These are phyloP conservation scores for Hymenoscyphus infarciens DNA, from an alignment of 2,329 filamentous ascomycete species.

Conservation along the genomic window DNA sequence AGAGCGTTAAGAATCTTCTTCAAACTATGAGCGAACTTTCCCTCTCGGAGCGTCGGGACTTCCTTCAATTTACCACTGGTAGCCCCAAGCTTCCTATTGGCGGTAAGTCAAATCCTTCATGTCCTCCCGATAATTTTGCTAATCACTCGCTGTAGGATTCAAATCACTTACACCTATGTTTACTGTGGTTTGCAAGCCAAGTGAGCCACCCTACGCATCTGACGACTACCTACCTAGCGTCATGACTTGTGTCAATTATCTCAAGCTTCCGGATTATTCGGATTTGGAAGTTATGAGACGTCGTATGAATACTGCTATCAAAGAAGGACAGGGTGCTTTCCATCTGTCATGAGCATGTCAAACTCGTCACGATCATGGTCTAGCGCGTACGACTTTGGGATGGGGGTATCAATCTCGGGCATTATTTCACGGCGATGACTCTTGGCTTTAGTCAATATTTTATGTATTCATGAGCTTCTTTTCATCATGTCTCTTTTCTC, in stretches of 20 bases:
- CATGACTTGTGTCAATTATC: constrained; percentile 99
- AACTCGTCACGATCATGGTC: constrained; percentile 14
- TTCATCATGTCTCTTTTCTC: constrained; percentile 19
- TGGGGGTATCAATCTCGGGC: constrained; percentile 16
- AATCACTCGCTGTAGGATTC: constrained; percentile 63
- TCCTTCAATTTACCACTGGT: constrained; percentile 95
- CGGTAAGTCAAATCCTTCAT: constrained; percentile 55
- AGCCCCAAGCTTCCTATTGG: constrained; percentile 98
- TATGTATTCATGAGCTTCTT: constrained; percentile 30
- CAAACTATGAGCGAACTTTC: constrained; percentile 91
- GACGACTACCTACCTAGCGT: constrained; percentile 99
- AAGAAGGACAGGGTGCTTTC: constrained; percentile 96
- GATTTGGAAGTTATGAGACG: constrained; percentile 70
- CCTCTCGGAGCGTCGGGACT: constrained; percentile 75
- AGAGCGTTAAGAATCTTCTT: constrained; percentile 86
- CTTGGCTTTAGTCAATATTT: constrained; percentile 26
- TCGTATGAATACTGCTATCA: constrained; percentile 80
- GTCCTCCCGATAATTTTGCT: constrained; percentile 28
- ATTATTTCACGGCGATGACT: constrained; percentile 23
- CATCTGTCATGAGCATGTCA: constrained; percentile 68
- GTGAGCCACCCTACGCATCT: constrained; percentile 85
- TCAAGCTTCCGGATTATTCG: constrained; percentile 95
- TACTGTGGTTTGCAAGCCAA: constrained; percentile 98
- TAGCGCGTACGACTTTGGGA: constrained; percentile 14
- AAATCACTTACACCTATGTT: constrained; percentile 97